Evolutionary conservation across 192 early-diverging fungal species (phyloP), one percentile per base, ranked within the genome.

Genomic region (Radiomyces spectabilis): DNA sequence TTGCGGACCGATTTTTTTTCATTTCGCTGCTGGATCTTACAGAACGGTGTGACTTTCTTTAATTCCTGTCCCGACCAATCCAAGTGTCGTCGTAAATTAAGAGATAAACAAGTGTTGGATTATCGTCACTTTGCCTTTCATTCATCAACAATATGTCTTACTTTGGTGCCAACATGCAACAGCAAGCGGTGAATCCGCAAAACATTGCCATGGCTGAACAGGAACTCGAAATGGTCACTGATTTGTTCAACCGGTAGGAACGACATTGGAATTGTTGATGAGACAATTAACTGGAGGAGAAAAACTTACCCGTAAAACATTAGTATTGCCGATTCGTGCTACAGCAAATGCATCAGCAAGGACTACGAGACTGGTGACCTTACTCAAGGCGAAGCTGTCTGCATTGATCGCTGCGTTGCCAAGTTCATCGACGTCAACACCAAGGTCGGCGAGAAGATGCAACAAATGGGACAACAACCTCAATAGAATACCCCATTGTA

Each of bases 341-440:
- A 88, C 69, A 66, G 78, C 49, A 95, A 95, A 64, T 95, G 92
- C 65, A 81, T 95, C 35, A 75, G 85, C 24, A 76, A 79, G 68
- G 74, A 78, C 33, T 95, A 95, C 63, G 73, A 69, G 45, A 84
- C 89, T 51, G 79, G 75, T 35, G 85, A 89, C 27, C 72, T 95
- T 40, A 89, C 82, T 59, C 91, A 93, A 69, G 92, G 91, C 44
- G 92, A 95, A 72, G 84, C 88, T 10, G 88, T 93, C n/a, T 95
- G 92, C 66, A 80, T 88, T 34, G 92, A 95, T 61, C 85, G 91
- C 52, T 95, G 92, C 52, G 88, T 91, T 10, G 66, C 84, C 38
- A 95, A 95, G 69, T 95, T 87, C 72, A 86, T 93, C 67, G 87
- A 90, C 42, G 88, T 91, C 61, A 89, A 88, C 70, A 78, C 76